These are phyloP conservation scores for Geotrichum ghanense DNA, from an alignment of 805 yeast genomes.

Conservation along the genomic window DNA sequence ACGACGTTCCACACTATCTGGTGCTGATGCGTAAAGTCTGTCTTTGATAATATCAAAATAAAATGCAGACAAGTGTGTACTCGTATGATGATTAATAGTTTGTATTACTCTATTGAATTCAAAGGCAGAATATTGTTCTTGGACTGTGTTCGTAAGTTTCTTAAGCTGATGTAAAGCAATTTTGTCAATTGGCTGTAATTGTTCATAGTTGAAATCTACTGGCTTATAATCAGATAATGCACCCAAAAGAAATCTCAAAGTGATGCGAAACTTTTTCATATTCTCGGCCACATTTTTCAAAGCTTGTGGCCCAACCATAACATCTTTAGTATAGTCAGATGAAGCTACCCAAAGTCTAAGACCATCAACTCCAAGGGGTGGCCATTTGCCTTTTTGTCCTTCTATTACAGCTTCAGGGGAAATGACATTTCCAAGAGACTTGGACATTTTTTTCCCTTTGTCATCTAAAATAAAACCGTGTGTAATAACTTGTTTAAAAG, in stretches of 20 bases:
- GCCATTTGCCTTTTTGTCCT: slow-evolving; percentile 30
- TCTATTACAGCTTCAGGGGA: slow-evolving; percentile 54
- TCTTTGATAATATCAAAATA: slow-evolving; percentile 87
- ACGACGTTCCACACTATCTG: slow-evolving; percentile 38
- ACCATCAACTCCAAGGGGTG: slow-evolving; percentile 81
- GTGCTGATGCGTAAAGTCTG: slow-evolving; percentile 59
- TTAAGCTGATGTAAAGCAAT: slow-evolving; percentile 47
- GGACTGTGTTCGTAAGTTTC: slow-evolving; percentile 32
- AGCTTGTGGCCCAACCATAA: slow-evolving; percentile 60
- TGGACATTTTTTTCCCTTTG: slow-evolving; percentile 84
- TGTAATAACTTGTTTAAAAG: slow-evolving; percentile 67
- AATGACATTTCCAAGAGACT: slow-evolving; percentile 76
- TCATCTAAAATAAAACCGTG: slow-evolving; percentile 92
- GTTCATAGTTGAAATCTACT: slow-evolving; percentile 23
- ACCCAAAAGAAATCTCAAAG: slow-evolving; percentile 73
- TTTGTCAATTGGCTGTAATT: slow-evolving; percentile 36
- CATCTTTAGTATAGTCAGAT: slow-evolving; percentile 74
- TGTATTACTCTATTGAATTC: slow-evolving; percentile 65
- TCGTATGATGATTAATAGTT: slow-evolving; percentile 58
- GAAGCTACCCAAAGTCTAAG: slow-evolving; percentile 85
- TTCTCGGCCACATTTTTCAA: slow-evolving; percentile 69
- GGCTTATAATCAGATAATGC: slow-evolving; percentile 39
- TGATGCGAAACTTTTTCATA: slow-evolving; percentile 68
- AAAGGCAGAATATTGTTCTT: slow-evolving; percentile 39
- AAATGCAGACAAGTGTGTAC: slow-evolving; percentile 62